A percentile compares a stretch with the other conserved stretches of the same genome.
phyloP scores from a whole-genome alignment of 2,329 filamentous ascomycete species.

The Tolypocladium endophyticum region DNA sequence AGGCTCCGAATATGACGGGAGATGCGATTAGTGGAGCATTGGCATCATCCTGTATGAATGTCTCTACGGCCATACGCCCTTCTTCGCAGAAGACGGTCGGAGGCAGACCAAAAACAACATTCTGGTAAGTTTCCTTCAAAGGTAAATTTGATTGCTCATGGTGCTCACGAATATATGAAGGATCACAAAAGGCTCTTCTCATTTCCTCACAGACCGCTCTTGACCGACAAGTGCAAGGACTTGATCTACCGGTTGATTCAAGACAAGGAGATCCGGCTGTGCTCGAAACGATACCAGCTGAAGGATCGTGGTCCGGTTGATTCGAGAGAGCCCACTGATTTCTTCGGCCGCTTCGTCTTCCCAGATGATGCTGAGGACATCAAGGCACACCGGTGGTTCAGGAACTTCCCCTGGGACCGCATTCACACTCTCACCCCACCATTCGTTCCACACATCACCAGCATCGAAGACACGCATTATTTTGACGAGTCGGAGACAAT shows the following conservation, averaged over 20 bases:
- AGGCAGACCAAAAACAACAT: conserved; percentile 82
- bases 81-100: conserved; percentile 67
- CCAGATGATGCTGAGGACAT: conserved; percentile 80
- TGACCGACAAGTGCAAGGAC: conserved; percentile 65
- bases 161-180: conserved; percentile 24
- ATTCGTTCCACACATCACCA: conserved; percentile 64
- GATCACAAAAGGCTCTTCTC: conserved; percentile 59
- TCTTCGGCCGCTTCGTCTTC: conserved; percentile 55
- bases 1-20: conserved; percentile 60
- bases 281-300: conserved; percentile 60
- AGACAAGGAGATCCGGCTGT: conserved; percentile 66
- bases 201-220: conserved; percentile 56
- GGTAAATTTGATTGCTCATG: neutral
- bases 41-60: conserved; percentile 93
- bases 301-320: conserved; percentile 40
- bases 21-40: conserved; percentile 96
- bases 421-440: conserved; percentile 64
- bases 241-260: conserved; percentile 63
- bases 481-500: conserved; percentile 77
- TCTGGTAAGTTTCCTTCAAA: conserved; percentile 39
- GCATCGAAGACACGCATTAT: conserved; percentile 69
- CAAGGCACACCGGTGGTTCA: conserved; percentile 81
- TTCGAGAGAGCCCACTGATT: conserved; percentile 9
- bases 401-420: conserved; percentile 64
- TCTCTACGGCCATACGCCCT: conserved; percentile 84